Base-by-base conservation (phyloP, 345 rosid species). In the Isatis tinctoria region DNA sequence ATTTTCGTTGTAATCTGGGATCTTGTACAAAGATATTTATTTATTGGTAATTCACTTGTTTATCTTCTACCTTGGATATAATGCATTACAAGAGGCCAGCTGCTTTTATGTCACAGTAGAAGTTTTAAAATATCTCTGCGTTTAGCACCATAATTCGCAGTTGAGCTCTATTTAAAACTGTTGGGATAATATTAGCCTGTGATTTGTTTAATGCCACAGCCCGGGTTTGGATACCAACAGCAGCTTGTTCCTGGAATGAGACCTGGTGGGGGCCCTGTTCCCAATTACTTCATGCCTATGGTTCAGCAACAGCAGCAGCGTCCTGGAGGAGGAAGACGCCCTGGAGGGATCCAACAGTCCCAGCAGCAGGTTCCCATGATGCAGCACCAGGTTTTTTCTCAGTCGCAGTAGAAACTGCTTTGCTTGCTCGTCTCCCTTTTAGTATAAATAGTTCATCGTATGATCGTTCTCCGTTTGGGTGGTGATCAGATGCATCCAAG, bases 161-260 rank as follows among this genome's bases (percentile, higher is more conserved):
- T 72, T 64, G 12, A 27, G 41, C 32, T 36, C 26, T 52, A 0
- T 32, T 17, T 47, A 24, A 26, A 51, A 59, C 53, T 33, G 3
- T 36, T 27, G n/a, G 52, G 18, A 14, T 67, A 10, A 62, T 28
- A 14, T 14, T 6, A 11, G 30, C 2, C n/a, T 69, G 22, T 61
- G 10, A 33, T 56, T 13, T 36, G 9, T 39, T 26, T 41, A 70
- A 56, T 57, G 60, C 22, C 14, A 69, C 83, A 91, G 99, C 88
- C 93, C 56, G 97, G 97, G 32, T 94, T 80, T 77, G 98, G 97
- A 39, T 91, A 86, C 85, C 98, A 94, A 74, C 98, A 88, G 83
- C 97, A 91, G 82, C 92, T 90, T 56, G 90, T 94, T 79, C 96
- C 96, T 58, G 98, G 97, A 26, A 88, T 94, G 97, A 86, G 95